Conservation (phyloP, 768 basidiomycete species). For the Kwoniella botswanensis region DNA sequence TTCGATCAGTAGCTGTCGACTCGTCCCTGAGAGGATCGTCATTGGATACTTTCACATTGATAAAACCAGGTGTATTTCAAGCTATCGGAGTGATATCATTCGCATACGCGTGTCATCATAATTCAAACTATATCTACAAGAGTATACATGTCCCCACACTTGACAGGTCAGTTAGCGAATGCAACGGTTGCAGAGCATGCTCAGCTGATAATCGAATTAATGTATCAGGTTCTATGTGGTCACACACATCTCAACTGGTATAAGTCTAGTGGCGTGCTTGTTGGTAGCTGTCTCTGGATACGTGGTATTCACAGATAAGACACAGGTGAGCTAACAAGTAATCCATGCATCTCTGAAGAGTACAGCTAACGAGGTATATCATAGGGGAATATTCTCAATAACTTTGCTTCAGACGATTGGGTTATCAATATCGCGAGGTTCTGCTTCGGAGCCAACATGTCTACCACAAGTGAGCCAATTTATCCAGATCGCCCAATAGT, state of each 20-base stretch:
- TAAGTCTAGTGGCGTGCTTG: conserved; percentile 83
- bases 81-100: conserved; percentile 89
- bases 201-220: not conserved
- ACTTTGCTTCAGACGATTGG: conserved; percentile 82
- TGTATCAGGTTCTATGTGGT: conserved; percentile 72
- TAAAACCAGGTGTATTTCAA: conserved; percentile 83
- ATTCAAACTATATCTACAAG: conserved; percentile 94
- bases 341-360: not conserved
- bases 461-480: conserved; percentile 69
- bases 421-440: conserved; percentile 94
- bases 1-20: conserved; percentile 78
- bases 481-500: not conserved
- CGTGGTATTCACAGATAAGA: conserved; percentile 83
- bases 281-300: conserved; percentile 85
- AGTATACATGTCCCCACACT: conserved; percentile 89
- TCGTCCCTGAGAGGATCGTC: conserved; percentile 78
- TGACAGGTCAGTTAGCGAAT: conserved; percentile 64
- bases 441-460: conserved; percentile 96
- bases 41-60: conserved; percentile 71
- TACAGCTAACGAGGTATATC: conserved; percentile 39
- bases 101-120: conserved; percentile 86
- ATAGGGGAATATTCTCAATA: conserved; percentile 95
- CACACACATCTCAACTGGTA: conserved; percentile 84
- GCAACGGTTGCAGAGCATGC: not conserved
- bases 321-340: conserved; percentile 39